Percentiles rank a stretch among this genome's conserved stretches.
These are phyloP conservation scores for Hygrophoropsis aurantiaca DNA, from an alignment of 768 basidiomycete genomes.

Conservation along the genomic window DNA sequence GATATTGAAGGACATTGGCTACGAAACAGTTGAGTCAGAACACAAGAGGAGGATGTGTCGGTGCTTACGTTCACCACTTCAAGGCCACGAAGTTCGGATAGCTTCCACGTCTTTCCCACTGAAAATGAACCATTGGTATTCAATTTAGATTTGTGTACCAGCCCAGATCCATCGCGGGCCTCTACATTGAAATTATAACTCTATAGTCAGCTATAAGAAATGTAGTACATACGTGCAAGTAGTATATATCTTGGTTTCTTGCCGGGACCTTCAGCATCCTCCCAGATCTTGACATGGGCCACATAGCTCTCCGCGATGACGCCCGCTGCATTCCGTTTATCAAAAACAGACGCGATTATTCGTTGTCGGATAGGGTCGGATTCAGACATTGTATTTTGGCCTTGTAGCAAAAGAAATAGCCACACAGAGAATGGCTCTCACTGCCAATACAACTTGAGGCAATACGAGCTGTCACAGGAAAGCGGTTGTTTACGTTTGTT, in stretches of 20 bases:
- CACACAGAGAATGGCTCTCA: too few species aligned
- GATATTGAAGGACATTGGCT: slow-evolving; percentile 74
- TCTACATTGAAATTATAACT: slow-evolving; percentile 39
- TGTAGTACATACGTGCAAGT: slow-evolving; percentile 70
- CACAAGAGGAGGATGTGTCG: slow-evolving; percentile 10
- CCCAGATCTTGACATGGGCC: slow-evolving; percentile 90
- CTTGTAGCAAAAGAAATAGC: too few species aligned
- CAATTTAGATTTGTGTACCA: slow-evolving; percentile 95
- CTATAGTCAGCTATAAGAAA: background rate
- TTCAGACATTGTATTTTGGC: slow-evolving; percentile 35
- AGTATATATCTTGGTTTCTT: slow-evolving; percentile 90
- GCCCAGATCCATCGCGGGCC: slow-evolving; percentile 58
- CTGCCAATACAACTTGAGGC: too few species aligned
- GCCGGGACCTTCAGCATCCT: slow-evolving; percentile 76
- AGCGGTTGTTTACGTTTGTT: slow-evolving; percentile 17
- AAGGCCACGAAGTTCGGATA: slow-evolving; percentile 77
- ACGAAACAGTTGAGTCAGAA: slow-evolving; percentile 11
- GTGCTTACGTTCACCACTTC: slow-evolving; percentile 73
- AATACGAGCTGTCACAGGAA: background rate
- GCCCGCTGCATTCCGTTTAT: slow-evolving; percentile 63
- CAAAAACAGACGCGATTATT: slow-evolving; percentile 85
- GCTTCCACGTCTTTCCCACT: slow-evolving; percentile 94
- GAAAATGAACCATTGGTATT: slow-evolving; percentile 95
- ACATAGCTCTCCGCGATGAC: slow-evolving; percentile 78
- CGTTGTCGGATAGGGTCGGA: slow-evolving; percentile 55